Conservation (phyloP, 1,139 yeast genomes). For the Geotrichum cucujoidarum region DNA sequence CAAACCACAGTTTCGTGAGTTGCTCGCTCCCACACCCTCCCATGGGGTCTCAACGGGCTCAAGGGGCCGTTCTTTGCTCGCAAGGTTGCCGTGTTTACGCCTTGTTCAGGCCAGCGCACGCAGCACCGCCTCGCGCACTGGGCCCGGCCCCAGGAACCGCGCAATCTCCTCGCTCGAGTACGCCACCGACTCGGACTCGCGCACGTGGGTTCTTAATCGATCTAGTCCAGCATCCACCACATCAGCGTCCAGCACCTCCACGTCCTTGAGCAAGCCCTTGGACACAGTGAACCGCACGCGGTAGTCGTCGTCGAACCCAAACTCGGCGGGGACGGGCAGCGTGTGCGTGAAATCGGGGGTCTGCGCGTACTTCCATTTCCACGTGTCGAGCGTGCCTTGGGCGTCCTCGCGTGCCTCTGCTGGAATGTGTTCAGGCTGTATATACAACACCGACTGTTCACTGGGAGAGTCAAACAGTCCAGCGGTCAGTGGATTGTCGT, state of each 20-base stretch:
- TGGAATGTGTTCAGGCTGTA: conserved; percentile 34
- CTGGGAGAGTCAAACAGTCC: conserved; percentile 2
- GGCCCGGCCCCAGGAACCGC: not conserved
- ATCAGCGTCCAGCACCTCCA: not conserved
- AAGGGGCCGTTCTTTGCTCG: no score
- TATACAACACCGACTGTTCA: conserved; percentile 39
- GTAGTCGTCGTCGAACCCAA: not conserved
- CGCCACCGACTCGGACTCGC: not conserved
- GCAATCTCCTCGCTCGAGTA: not conserved
- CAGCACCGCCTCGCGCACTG: not conserved
- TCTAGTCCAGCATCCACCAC: not conserved
- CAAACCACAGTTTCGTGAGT: no score
- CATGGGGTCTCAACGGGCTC: no score
- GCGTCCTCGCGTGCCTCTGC: conserved; percentile 27
- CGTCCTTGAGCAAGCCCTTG: not conserved
- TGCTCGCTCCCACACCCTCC: no score
- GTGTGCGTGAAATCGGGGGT: conserved; percentile 61
- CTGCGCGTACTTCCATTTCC: conserved; percentile 71
- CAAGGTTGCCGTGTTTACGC: no score
- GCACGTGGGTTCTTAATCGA: not conserved
- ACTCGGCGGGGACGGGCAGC: conserved; percentile 25
- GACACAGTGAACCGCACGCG: not conserved
- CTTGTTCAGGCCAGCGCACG: no score
- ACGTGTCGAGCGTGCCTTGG: conserved; percentile 42
- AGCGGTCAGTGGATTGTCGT: conserved; percentile 12